phyloP scores from a whole-genome alignment of 345 rosid species.

The Draba incana region DNA sequence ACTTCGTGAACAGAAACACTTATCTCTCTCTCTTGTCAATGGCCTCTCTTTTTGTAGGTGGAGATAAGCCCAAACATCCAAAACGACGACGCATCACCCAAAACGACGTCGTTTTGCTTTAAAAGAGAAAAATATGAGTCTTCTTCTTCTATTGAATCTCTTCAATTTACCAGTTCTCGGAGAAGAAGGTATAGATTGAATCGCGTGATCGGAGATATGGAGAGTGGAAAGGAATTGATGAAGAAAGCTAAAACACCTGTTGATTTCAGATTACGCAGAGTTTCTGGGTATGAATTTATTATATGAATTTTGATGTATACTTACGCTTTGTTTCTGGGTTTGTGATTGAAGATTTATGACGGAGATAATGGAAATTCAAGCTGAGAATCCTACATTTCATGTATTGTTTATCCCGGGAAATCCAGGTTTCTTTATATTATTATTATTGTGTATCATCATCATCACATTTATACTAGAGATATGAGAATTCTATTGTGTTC shows the following conservation, averaged over 20 bases:
- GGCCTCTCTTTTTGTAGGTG: slow-evolving; percentile 35
- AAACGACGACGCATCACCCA: slow-evolving; percentile 6
- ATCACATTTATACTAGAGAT: not conserved
- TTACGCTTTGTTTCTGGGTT: not conserved
- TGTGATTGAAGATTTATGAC: slow-evolving; percentile 54
- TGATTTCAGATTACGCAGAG: slow-evolving; percentile 57
- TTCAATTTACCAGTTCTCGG: slow-evolving; percentile 25
- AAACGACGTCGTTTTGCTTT: slow-evolving; percentile 5
- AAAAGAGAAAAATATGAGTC: slow-evolving; percentile 1
- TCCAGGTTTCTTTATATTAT: slow-evolving; percentile 54
- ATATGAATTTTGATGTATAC: not conserved
- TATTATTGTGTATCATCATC: not conserved
- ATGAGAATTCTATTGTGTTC: not conserved
- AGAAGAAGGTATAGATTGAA: slow-evolving; percentile 23
- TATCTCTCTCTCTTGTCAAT: slow-evolving; percentile 37
- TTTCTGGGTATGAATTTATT: slow-evolving; percentile 55
- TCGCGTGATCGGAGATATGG: slow-evolving; percentile 47
- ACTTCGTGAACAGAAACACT: slow-evolving; percentile 22
- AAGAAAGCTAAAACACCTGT: slow-evolving; percentile 43
- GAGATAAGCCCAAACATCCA: slow-evolving; percentile 34
- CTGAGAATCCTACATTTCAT: slow-evolving; percentile 63
- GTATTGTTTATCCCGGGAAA: slow-evolving; percentile 84
- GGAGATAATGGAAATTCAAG: slow-evolving; percentile 67
- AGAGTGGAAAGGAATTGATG: slow-evolving; percentile 36
- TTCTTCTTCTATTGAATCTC: slow-evolving; percentile 19